These are phyloP conservation scores for Cercophora samala DNA, from an alignment of 495 filamentous ascomycete genomes.

Conservation along the genomic window DNA sequence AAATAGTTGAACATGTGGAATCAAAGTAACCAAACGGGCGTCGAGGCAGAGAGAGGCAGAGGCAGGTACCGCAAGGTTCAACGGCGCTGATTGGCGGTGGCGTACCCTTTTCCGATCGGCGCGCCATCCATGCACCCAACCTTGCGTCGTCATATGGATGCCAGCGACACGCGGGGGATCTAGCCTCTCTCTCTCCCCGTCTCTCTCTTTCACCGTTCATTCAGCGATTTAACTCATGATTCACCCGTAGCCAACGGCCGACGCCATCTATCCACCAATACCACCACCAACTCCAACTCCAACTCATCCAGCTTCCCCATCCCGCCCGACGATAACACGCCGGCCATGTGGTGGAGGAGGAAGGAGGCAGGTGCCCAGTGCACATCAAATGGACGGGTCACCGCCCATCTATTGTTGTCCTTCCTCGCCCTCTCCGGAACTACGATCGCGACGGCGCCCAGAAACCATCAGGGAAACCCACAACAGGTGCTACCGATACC, in stretches of 20 bases:
- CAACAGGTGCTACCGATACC: conserved; percentile 36
- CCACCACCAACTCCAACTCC: too few species aligned
- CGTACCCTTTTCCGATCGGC: conserved; percentile 9
- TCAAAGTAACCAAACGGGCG: neutral
- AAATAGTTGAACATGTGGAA: neutral
- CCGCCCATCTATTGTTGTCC: conserved; percentile 57
- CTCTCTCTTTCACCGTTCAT: neutral
- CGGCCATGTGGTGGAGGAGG: conserved; percentile 41
- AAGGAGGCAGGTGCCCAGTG: conserved; percentile 38
- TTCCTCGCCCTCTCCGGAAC: conserved; percentile 57
- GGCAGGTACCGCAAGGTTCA: neutral
- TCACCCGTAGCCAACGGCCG: neutral
- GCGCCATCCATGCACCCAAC: conserved; percentile 7
- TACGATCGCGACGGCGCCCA: conserved; percentile 29
- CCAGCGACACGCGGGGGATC: conserved; percentile 4
- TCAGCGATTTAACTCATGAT: neutral
- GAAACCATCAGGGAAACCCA: conserved; percentile 19
- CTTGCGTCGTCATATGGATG: conserved; percentile 19
- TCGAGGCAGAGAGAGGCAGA: too few species aligned
- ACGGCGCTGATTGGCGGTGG: conserved; percentile 15
- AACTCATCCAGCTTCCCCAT: too few species aligned
- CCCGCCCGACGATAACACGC: conserved; percentile 8
- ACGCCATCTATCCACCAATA: neutral
- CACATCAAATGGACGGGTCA: conserved; percentile 55
- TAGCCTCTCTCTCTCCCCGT: neutral